Evolutionary conservation across 2,329 filamentous ascomycete species (phyloP).

Genomic region (Ceratocystis albifundus): DNA sequence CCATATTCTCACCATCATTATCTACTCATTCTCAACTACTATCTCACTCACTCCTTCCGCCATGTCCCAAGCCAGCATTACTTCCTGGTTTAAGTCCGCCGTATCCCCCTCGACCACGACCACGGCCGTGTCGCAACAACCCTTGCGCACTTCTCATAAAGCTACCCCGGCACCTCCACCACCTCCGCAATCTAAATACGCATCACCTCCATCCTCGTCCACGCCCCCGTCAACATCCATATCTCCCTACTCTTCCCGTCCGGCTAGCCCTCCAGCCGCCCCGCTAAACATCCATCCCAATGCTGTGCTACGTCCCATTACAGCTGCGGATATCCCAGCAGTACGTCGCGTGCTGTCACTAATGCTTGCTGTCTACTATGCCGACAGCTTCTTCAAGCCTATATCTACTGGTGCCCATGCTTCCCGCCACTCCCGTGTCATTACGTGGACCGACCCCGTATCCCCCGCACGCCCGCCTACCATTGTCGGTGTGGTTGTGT

Average conservation of each 20-base stretch:
- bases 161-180: constrained; percentile 24
- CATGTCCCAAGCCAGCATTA: constrained; percentile 47
- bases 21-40: neutral
- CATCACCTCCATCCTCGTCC: constrained; percentile 23
- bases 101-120: constrained; percentile 30
- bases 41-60: constrained; percentile 15
- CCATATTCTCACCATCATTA: neutral
- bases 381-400: constrained; percentile 50
- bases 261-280: constrained; percentile 18
- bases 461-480: constrained; percentile 31
- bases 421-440: constrained; percentile 47
- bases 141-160: constrained; percentile 26
- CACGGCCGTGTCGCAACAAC: constrained; percentile 20
- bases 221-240: constrained; percentile 21
- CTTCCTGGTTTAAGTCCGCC: constrained; percentile 45
- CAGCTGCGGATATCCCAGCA: constrained; percentile 42
- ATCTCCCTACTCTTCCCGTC: constrained; percentile 24
- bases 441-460: constrained; percentile 42
- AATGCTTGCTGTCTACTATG: constrained; percentile 52
- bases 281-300: constrained; percentile 35
- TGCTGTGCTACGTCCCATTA: constrained; percentile 43
- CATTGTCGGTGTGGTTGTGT: constrained; percentile 51
- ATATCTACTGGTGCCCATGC: constrained; percentile 40
- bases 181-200: constrained; percentile 24
- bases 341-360: constrained; percentile 54